Base-by-base conservation (phyloP, 2,329 filamentous ascomycete species). In the Hypomyces perniciosus region DNA sequence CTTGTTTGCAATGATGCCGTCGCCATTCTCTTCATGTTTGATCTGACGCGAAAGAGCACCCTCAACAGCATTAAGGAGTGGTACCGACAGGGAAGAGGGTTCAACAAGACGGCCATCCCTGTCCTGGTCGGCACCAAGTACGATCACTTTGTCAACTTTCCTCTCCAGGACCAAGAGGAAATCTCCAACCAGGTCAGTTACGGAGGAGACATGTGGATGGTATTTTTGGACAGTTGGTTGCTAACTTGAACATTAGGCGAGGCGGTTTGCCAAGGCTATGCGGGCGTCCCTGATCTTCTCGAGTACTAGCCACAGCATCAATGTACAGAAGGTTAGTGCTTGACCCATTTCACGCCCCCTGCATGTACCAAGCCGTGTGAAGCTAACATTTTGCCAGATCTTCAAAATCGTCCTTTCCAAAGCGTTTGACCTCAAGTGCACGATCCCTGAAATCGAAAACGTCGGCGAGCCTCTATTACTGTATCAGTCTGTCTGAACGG, bases 31-130 rank as follows among this genome's bases (percentile, higher is more conserved):
- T 99, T 99, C 81, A 99, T 99, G 93, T 99, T 99, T 69, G 93
- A 99, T 68, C 76, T 99, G 59, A 99, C 93, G 30, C 82, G 93
- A 60, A 99, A 99, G 78, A 96, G 91, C 72, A 99, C 93, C 0
- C 77, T 99, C 60, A 99, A 99, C 74, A 96, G 90, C 63, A 97
- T 99, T 77, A 99, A 99, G 76, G 93, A 99, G 69, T 99, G 93
- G 93, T 99, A 99, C 68, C 83, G 93, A 50, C 93, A 99, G 72
- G 93, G 93, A 44, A 82, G 93, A 57, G 93, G 93, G 27, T 99
- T 99, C 78, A 99, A 99, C 79, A 99, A 99, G 78, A 99, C 93
- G 10, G 93, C 93, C n/a, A 99, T 99, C 59, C 93, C 93, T 0
- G 96, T 99, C 64, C 72, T 99, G 27, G 89, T 99, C 13, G 93